Evolutionary conservation across 106 monocot genomes (phyloP).

Genomic region (Hemerocallis citrina): DNA sequence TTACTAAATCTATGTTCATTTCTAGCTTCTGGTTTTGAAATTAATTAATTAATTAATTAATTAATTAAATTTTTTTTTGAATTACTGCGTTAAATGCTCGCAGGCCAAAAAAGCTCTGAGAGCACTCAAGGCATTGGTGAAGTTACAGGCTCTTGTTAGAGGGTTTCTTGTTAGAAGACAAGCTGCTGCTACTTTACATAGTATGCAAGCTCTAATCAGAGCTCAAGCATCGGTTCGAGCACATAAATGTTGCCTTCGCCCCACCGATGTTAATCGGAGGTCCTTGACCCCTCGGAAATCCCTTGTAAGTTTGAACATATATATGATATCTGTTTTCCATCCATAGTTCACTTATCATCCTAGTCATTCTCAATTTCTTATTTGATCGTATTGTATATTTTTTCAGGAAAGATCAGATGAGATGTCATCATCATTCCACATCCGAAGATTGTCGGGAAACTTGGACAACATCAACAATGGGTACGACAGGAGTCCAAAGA

Average conservation of each 20-base stretch:
- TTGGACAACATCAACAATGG: constrained; percentile 14
- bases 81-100: too few species aligned
- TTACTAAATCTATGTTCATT: too few species aligned
- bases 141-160: constrained; percentile 80
- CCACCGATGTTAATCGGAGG: constrained; percentile 1
- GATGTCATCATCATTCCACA: constrained; percentile 14
- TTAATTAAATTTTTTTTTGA: too few species aligned
- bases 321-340: neutral
- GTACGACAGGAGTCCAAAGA: constrained; percentile 39
- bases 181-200: constrained; percentile 41
- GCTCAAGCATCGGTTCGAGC: constrained; percentile 40
- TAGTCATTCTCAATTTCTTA: neutral
- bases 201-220: constrained; percentile 64
- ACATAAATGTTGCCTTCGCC: constrained; percentile 14
- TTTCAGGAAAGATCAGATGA: constrained; percentile 27
- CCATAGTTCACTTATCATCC: too few species aligned
- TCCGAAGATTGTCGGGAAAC: constrained; percentile 15
- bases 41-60: too few species aligned
- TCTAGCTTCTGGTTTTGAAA: too few species aligned
- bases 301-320: neutral
- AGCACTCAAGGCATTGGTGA: constrained; percentile 74
- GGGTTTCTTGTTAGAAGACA: constrained; percentile 81
- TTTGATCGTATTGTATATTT: neutral
- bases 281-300: constrained; percentile 23
- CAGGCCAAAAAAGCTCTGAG: constrained; percentile 87